Conservation (phyloP, 257 asterid species). For the Ilex asprella region DNA sequence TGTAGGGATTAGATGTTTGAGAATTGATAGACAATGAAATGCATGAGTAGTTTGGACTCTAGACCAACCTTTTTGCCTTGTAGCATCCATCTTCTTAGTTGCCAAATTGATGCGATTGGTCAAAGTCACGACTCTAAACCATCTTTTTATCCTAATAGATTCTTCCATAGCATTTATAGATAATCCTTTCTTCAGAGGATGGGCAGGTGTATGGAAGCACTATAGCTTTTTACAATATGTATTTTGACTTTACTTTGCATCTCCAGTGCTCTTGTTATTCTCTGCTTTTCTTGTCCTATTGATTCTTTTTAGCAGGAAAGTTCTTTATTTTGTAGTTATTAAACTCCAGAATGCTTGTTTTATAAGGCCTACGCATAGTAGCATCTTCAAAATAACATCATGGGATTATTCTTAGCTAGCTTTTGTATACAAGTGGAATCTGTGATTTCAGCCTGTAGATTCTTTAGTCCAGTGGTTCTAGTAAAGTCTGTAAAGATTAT, state of each 20-base stretch:
- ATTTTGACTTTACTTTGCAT: slow-evolving; percentile 17
- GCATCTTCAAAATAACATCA: neutral
- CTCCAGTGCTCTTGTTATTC: slow-evolving; percentile 15
- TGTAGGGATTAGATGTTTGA: too few relatives aligned
- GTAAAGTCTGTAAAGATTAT: neutral
- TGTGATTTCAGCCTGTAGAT: slow-evolving; percentile 1
- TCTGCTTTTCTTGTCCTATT: slow-evolving; percentile 9
- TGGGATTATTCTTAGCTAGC: neutral
- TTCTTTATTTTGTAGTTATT: neutral
- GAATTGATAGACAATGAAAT: too few relatives aligned
- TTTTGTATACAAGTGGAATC: neutral
- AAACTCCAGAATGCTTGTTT: slow-evolving; percentile 2
- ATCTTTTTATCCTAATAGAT: too few relatives aligned
- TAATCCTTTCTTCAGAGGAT: slow-evolving; percentile 8
- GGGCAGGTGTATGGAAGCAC: neutral
- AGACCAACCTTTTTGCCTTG: too few relatives aligned
- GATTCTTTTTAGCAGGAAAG: slow-evolving; percentile 13
- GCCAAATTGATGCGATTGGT: too few relatives aligned
- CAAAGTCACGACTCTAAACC: too few relatives aligned
- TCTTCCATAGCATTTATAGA: too few relatives aligned
- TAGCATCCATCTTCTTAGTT: too few relatives aligned
- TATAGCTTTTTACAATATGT: neutral
- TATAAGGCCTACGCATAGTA: slow-evolving; percentile 3
- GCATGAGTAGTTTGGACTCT: too few relatives aligned
- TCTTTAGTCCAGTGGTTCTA: neutral